These are phyloP conservation scores for Sporothrix humicola DNA, from an alignment of 2,329 filamentous ascomycete genomes.

Conservation along the genomic window DNA sequence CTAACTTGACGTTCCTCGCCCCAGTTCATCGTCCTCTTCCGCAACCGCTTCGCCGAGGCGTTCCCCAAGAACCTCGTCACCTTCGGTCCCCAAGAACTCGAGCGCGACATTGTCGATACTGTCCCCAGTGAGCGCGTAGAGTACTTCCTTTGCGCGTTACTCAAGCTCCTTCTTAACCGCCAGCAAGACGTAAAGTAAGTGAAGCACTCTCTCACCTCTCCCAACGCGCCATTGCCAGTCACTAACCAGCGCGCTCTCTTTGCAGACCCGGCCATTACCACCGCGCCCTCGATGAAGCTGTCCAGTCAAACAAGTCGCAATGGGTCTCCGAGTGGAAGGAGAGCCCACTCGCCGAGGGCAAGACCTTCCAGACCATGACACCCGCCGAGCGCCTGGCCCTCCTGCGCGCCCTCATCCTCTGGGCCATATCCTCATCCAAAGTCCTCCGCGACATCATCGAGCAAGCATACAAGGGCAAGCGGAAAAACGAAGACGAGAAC, in stretches of 20 bases:
- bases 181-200: slow-evolving; percentile 98
- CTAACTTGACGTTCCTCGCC: slow-evolving; percentile 45
- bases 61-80: slow-evolving; percentile 87
- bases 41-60: slow-evolving; percentile 86
- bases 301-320: slow-evolving; percentile 82
- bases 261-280: slow-evolving; percentile 86
- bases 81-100: slow-evolving; percentile 93
- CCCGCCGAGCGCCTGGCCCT: slow-evolving; percentile 84
- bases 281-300: slow-evolving; percentile 90
- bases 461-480: slow-evolving; percentile 84
- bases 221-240: not conserved
- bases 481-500: slow-evolving; percentile 79
- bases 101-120: slow-evolving; percentile 78
- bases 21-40: slow-evolving; percentile 98
- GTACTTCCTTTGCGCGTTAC: slow-evolving; percentile 83
- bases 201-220: slow-evolving; percentile 48
- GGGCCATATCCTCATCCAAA: slow-evolving; percentile 89
- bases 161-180: slow-evolving; percentile 88
- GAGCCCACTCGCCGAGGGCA: slow-evolving; percentile 81
- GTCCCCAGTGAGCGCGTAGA: slow-evolving; percentile 85
- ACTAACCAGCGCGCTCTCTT: not conserved
- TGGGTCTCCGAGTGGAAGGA: slow-evolving; percentile 87
- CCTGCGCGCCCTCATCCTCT: slow-evolving; percentile 81
- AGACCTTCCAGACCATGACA: slow-evolving; percentile 81
- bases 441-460: slow-evolving; percentile 80